Conservation (phyloP, 2,329 filamentous ascomycete genomes). For the Colletotrichum sp. region DNA sequence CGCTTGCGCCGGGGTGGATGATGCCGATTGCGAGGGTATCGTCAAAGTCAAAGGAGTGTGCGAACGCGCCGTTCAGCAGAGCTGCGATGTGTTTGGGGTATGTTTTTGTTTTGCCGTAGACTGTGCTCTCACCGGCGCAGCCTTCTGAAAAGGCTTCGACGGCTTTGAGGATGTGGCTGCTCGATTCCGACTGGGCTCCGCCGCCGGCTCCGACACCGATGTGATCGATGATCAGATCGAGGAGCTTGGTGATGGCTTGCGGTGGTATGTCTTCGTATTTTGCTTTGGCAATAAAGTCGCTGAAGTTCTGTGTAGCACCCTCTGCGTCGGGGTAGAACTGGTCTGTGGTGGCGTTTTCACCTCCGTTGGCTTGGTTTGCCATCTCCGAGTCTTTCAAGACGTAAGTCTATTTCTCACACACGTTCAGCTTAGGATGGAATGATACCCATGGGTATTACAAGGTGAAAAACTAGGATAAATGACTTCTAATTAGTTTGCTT, state of each 20-base stretch:
- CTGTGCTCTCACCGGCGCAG: slow-evolving; percentile 30
- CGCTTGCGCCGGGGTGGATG: slow-evolving; percentile 44
- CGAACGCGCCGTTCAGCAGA: slow-evolving; percentile 45
- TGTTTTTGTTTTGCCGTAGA: slow-evolving; percentile 35
- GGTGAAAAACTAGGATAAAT: background rate
- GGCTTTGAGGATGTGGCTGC: slow-evolving; percentile 37
- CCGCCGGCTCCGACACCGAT: slow-evolving; percentile 29
- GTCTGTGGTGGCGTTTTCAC: background rate
- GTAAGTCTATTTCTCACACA: background rate
- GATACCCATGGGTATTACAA: no score
- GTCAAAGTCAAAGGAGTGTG: slow-evolving; percentile 49
- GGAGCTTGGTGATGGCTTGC: slow-evolving; percentile 20
- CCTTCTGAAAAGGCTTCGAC: slow-evolving; percentile 28
- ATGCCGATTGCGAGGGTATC: slow-evolving; percentile 47
- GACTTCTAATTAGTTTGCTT: background rate
- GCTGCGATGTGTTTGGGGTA: slow-evolving; percentile 43
- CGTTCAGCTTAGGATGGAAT: background rate
- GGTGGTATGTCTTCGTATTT: background rate
- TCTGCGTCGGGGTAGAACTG: background rate
- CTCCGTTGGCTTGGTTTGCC: background rate
- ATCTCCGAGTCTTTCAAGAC: background rate
- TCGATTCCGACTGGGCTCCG: slow-evolving; percentile 25
- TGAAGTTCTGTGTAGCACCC: background rate
- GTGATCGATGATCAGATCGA: slow-evolving; percentile 27
- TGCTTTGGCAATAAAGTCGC: background rate